These are phyloP conservation scores for Naumovozyma dairenensis DNA, from an alignment of 805 yeast species.

Conservation along the genomic window DNA sequence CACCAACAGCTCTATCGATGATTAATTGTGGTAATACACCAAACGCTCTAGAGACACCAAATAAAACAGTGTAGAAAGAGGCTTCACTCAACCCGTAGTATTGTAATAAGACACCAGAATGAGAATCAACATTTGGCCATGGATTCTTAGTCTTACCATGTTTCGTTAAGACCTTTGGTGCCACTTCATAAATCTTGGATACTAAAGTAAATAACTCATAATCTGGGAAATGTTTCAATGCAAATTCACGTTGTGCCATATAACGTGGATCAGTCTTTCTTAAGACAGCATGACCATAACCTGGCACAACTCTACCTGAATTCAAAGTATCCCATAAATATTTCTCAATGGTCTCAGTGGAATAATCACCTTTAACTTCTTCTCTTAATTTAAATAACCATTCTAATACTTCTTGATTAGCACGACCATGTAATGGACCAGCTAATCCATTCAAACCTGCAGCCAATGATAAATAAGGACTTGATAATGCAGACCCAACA, in stretches of 20 bases:
- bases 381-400: slow-evolving; percentile 63
- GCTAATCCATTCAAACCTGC: slow-evolving; percentile 82
- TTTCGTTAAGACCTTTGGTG: slow-evolving; percentile 68
- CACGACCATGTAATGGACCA: slow-evolving; percentile 83
- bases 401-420: slow-evolving; percentile 79
- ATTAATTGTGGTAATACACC: slow-evolving; percentile 82
- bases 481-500: slow-evolving; percentile 74
- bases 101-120: slow-evolving; percentile 76
- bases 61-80: slow-evolving; percentile 75
- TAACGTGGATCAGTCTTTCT: slow-evolving; percentile 86
- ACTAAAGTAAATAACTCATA: slow-evolving; percentile 72
- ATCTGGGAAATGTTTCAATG: slow-evolving; percentile 65
- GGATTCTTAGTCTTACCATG: slow-evolving; percentile 91
- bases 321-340: slow-evolving; percentile 73
- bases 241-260: slow-evolving; percentile 79
- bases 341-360: slow-evolving; percentile 59
- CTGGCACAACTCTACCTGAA: slow-evolving; percentile 79
- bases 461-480: slow-evolving; percentile 68
- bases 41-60: slow-evolving; percentile 79
- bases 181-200: slow-evolving; percentile 67
- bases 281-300: slow-evolving; percentile 81
- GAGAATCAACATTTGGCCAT: slow-evolving; percentile 88
- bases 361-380: slow-evolving; percentile 52
- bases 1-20: slow-evolving; percentile 74
- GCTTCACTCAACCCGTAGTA: slow-evolving; percentile 78